These are phyloP conservation scores for Aspergillus glaucus DNA, from an alignment of 2,329 filamentous ascomycete genomes.

Conservation along the genomic window DNA sequence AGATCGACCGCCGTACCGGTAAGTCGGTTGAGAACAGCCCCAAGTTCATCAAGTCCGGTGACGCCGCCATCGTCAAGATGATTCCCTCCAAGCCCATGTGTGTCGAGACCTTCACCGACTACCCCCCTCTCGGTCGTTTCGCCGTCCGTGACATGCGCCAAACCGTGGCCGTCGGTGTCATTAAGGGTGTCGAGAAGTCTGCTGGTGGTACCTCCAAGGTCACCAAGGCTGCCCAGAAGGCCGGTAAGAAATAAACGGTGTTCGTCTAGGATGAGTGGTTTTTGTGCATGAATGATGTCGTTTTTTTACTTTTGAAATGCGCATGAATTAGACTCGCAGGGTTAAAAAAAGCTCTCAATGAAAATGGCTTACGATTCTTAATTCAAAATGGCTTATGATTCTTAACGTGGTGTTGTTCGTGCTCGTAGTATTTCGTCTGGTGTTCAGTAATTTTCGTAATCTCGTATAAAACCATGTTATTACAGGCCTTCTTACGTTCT, in stretches of 20 bases:
- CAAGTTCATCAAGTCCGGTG: conserved; percentile 99
- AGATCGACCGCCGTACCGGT: conserved; percentile 99
- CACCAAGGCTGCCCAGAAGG: conserved; percentile 59
- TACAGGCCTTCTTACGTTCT: too few species aligned
- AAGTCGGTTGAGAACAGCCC: conserved; percentile 86
- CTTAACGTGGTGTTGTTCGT: background rate
- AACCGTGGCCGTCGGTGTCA: conserved; percentile 29
- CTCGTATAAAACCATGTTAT: conserved; percentile 12
- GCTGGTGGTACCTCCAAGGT: conserved; percentile 55
- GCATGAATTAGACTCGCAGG: background rate
- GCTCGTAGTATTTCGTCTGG: background rate
- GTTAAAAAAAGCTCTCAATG: too few species aligned
- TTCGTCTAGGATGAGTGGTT: conserved; percentile 13
- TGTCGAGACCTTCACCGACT: conserved; percentile 99
- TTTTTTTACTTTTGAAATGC: background rate
- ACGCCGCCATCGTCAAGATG: conserved; percentile 99
- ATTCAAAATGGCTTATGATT: too few species aligned
- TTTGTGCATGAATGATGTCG: background rate
- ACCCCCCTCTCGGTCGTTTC: conserved; percentile 99
- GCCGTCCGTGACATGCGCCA: conserved; percentile 93
- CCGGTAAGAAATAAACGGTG: conserved; percentile 62
- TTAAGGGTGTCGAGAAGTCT: conserved; percentile 70
- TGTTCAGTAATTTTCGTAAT: background rate
- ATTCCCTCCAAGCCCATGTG: conserved; percentile 99
- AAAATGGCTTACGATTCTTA: too few species aligned